Base-by-base conservation (phyloP, 352 stramenopile species). In the Phytopythium oedochilum region DNA sequence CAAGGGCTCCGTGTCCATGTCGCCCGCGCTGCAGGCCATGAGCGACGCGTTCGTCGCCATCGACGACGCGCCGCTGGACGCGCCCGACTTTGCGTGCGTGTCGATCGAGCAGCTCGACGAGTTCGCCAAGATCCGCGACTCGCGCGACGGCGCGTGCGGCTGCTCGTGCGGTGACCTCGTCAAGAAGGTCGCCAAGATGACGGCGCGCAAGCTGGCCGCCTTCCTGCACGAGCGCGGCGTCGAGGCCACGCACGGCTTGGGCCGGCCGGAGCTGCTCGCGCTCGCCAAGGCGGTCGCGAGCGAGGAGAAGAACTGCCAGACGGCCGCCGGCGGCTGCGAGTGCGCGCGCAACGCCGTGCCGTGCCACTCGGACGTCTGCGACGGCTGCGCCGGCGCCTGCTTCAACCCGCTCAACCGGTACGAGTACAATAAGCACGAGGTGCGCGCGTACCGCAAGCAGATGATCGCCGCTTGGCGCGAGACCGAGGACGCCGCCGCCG, bases 71-170 rank as follows among this genome's bases (percentile, higher is more conserved):
- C 50, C 65, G 18, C 48, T 69, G n/a, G 68, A 58, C 18, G 64
- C 67, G 26, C 73, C 71, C 5, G 78, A 92, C 60, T 92, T 92
- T 60, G 80, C 79, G 15, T 92, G 72, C 53, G 68, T 94, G 22
- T 90, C 82, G 4, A 82, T 85, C 50, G 81, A 92, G 56, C 84
- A 94, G 55, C 69, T 89, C n/a, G 72, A 88, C 54, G 84, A 94
- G 57, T 92, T 94, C 48, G 74, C 70, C 12, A 72, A 75, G 55
- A 94, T 94, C 44, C 84, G 84, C 28, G 81, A 89, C 65, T 94
- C 84, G 25, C 78, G 84, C 14, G 83, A 91, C 32, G 82, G 59
- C 5, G 63, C 66, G 5, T 94, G 84, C 44, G 84, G 84, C 32
- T 94, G 84, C 55, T 90, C 78, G 48, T 94, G 84, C 36, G 84